Evolutionary conservation across 441 rosid species (phyloP).

Genomic region (Sinapis alba): DNA sequence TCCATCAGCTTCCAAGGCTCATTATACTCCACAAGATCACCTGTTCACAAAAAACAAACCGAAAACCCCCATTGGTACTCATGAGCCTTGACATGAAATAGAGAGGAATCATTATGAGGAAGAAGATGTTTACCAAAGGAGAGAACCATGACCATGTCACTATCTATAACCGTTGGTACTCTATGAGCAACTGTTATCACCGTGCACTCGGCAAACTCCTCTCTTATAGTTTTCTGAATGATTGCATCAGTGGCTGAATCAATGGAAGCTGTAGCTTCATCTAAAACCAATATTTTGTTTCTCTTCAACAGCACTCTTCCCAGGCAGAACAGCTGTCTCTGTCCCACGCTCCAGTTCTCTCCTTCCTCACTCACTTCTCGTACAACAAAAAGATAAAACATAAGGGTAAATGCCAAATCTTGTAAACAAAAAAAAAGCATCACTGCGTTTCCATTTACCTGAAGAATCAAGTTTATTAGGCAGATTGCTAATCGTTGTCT

Average conservation of each 20-base stretch:
- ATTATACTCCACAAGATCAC: conserved; percentile 69
- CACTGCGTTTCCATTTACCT: conserved; percentile 38
- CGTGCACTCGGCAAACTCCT: conserved; percentile 69
- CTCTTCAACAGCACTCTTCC: conserved; percentile 80
- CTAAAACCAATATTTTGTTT: conserved; percentile 76
- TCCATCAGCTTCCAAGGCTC: conserved; percentile 78
- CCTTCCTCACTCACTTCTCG: conserved; percentile 81
- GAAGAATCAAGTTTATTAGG: conserved; percentile 76
- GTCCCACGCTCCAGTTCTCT: conserved; percentile 95
- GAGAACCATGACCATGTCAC: conserved; percentile 93
- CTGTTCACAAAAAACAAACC: conserved; percentile 40
- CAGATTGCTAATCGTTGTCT: conserved; percentile 62
- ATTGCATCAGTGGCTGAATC: conserved; percentile 85
- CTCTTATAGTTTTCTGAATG: conserved; percentile 68
- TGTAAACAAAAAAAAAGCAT: not conserved
- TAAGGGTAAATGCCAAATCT: not conserved
- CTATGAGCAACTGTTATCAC: conserved; percentile 88
- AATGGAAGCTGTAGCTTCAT: conserved; percentile 93
- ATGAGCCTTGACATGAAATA: not conserved
- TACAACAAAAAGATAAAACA: conserved; percentile 12
- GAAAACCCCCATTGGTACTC: not conserved
- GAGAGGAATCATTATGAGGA: not conserved
- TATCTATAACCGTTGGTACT: conserved; percentile 85
- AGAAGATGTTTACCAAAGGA: conserved; percentile 51
- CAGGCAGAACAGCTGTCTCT: conserved; percentile 81